These are phyloP conservation scores for Roridomyces roridus DNA, from an alignment of 768 basidiomycete species.

Conservation along the genomic window DNA sequence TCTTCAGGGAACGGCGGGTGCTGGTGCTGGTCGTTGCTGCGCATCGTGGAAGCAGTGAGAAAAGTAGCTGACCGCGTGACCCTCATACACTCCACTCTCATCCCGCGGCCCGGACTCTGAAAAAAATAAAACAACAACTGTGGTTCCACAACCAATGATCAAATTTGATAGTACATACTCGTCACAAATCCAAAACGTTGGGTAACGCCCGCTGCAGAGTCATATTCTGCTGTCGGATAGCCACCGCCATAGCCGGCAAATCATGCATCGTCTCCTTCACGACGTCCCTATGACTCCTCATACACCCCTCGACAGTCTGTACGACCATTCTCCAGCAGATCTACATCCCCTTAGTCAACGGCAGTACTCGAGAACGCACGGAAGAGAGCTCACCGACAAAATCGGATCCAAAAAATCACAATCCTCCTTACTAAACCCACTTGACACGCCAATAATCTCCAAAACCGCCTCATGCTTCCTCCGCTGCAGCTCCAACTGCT, in stretches of 20 bases:
- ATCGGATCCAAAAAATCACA: constrained; percentile 1
- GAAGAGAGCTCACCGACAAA: constrained; percentile 1
- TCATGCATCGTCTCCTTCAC: neutral
- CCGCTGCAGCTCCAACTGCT: neutral
- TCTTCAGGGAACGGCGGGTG: constrained; percentile 43
- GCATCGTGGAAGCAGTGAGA: too few species aligned
- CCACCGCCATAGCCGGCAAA: constrained; percentile 1
- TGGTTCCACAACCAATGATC: too few species aligned
- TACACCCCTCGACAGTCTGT: neutral
- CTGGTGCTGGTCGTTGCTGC: constrained; percentile 28
- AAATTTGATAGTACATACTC: too few species aligned
- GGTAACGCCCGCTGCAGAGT: constrained; percentile 3
- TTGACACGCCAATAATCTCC: constrained; percentile 14
- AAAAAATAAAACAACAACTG: too few species aligned
- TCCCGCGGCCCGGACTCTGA: too few species aligned
- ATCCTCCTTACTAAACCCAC: constrained; percentile 7
- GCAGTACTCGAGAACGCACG: too few species aligned
- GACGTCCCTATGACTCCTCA: neutral
- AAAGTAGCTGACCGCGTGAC: too few species aligned
- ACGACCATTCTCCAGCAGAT: neutral
- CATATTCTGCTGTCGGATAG: constrained; percentile 2
- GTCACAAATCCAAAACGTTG: too few species aligned
- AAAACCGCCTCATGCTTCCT: constrained; percentile 5
- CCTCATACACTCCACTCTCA: too few species aligned
- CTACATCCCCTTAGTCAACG: too few species aligned